phyloP scores from a whole-genome alignment of 2,329 filamentous ascomycete species.

The Hirsutella rhossiliensis region DNA sequence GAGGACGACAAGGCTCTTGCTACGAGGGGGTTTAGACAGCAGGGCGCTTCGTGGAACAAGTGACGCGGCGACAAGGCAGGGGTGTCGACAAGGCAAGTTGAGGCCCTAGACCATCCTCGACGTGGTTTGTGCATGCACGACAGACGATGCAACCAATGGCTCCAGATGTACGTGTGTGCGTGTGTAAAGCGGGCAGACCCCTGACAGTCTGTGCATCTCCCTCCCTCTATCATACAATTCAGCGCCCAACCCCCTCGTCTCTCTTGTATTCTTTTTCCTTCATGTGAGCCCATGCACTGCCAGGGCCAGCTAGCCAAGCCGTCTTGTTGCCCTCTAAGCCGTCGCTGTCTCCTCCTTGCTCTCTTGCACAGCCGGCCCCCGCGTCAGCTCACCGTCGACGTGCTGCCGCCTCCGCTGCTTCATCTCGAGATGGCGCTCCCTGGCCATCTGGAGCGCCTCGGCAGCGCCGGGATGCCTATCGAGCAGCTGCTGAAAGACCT shows the following conservation, averaged over 20 bases:
- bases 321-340: too few relatives aligned
- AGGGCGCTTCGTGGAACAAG: conserved; percentile 20
- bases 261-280: neutral
- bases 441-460: conserved; percentile 33
- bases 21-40: conserved; percentile 41
- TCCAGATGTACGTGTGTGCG: neutral
- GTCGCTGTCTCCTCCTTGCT: neutral
- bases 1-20: conserved; percentile 22
- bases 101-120: too few relatives aligned
- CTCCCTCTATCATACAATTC: neutral
- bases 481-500: conserved; percentile 27
- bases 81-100: too few relatives aligned
- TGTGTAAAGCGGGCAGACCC: neutral
- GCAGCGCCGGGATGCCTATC: conserved; percentile 36
- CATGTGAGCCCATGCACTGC: neutral
- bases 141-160: neutral
- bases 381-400: conserved; percentile 6
- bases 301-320: too few relatives aligned
- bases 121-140: too few relatives aligned
- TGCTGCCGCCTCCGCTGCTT: conserved; percentile 33
- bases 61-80: conserved; percentile 2
- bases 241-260: neutral
- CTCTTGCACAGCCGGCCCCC: too few relatives aligned
- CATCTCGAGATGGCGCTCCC: conserved; percentile 38
- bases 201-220: neutral